A percentile compares a stretch with the other conserved stretches of the same genome.
Evolutionary conservation across 495 filamentous ascomycete species (phyloP).

Genomic region (Neurospora tetrasperma): DNA sequence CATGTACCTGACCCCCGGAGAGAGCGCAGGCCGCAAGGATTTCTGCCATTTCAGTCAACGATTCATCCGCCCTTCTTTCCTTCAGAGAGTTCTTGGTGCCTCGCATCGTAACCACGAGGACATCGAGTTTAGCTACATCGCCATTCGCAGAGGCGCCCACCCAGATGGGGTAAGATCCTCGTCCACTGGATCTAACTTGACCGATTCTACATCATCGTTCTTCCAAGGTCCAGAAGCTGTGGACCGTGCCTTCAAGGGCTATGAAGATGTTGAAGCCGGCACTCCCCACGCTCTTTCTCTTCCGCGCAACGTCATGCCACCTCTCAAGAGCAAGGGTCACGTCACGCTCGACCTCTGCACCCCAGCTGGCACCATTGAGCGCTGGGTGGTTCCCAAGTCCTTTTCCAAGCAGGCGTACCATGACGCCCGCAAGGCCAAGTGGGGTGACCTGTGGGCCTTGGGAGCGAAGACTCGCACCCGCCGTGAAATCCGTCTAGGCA

Average conservation of each 20-base stretch:
- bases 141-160: constrained; percentile 64
- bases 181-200: not conserved
- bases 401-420: constrained; percentile 73
- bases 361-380: constrained; percentile 73
- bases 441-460: constrained; percentile 94
- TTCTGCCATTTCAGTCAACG: constrained; percentile 87
- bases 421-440: constrained; percentile 79
- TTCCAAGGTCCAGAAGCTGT: constrained; percentile 19
- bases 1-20: constrained; percentile 66
- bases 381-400: constrained; percentile 81
- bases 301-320: constrained; percentile 66
- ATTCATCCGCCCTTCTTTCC: constrained; percentile 70
- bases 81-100: constrained; percentile 67
- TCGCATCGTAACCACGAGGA: constrained; percentile 76
- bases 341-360: constrained; percentile 89
- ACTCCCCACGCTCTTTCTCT: constrained; percentile 55
- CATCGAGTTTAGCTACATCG: constrained; percentile 77
- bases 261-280: constrained; percentile 17
- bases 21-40: constrained; percentile 64
- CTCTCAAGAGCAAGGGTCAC: constrained; percentile 79
- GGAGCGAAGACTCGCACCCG: constrained; percentile 76
- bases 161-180: constrained; percentile 36
- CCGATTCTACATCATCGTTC: not conserved
- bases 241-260: constrained; percentile 32
- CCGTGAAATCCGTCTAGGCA: constrained; percentile 51